Evolutionary conservation across 495 filamentous ascomycete genomes (phyloP).

Genomic region (Neurospora hispaniola): DNA sequence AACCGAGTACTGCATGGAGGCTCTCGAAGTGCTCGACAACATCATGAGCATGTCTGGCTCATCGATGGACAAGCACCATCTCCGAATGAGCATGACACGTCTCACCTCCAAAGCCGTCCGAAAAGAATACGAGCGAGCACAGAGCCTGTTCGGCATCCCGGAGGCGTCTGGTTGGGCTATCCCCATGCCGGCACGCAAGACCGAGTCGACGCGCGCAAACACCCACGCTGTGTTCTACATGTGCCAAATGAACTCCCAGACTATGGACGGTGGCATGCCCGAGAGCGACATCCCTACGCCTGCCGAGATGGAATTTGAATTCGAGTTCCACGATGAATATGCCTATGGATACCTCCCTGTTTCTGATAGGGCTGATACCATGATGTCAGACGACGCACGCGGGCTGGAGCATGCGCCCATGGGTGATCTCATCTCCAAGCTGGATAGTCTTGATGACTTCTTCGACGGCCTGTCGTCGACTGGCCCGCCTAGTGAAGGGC

Average conservation of each 20-base stretch:
- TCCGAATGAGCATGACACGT: slow-evolving; percentile 93
- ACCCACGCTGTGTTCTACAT: slow-evolving; percentile 97
- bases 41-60: slow-evolving; percentile 91
- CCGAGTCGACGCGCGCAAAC: slow-evolving; percentile 71
- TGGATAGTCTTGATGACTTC: slow-evolving; percentile 92
- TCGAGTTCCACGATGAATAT: slow-evolving; percentile 93
- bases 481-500: slow-evolving; percentile 42
- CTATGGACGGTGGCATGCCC: slow-evolving; percentile 39
- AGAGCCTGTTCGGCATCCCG: slow-evolving; percentile 92
- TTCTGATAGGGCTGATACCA: slow-evolving; percentile 62
- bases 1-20: slow-evolving; percentile 86
- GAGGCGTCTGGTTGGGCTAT: slow-evolving; percentile 95
- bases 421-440: slow-evolving; percentile 76
- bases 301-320: slow-evolving; percentile 32
- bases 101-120: slow-evolving; percentile 70
- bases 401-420: slow-evolving; percentile 47
- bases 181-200: slow-evolving; percentile 82
- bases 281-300: slow-evolving; percentile 59
- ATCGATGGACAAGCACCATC: slow-evolving; percentile 82
- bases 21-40: slow-evolving; percentile 81
- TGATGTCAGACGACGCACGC: slow-evolving; percentile 81
- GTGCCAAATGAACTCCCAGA: slow-evolving; percentile 37
- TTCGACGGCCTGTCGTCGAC: slow-evolving; percentile 55
- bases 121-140: slow-evolving; percentile 88
- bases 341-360: slow-evolving; percentile 66